Percentiles rank a stretch among this genome's conserved stretches.
Conservation (phyloP, 2,329 filamentous ascomycete species). For the Hypocreales sp. region DNA sequence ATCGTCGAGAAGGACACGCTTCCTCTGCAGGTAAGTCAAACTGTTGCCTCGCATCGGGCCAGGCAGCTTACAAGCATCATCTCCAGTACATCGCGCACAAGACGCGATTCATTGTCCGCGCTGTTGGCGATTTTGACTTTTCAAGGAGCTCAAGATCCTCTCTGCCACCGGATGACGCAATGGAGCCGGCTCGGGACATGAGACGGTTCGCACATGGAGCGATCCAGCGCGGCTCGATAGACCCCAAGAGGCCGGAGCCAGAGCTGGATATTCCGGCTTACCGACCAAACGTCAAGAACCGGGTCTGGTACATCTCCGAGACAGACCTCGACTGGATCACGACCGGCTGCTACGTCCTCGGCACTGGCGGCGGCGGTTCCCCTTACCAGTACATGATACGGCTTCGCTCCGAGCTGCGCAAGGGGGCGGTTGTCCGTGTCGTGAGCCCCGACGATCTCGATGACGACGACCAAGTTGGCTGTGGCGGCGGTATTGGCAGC, state of each 20-base stretch:
- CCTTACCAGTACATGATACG: conserved; percentile 20
- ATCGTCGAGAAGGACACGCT: conserved; percentile 30
- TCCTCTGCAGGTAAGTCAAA: conserved; percentile 19
- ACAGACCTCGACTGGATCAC: conserved; percentile 19
- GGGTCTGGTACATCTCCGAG: conserved; percentile 20
- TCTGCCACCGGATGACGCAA: too few species aligned
- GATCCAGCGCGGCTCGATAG: too few species aligned
- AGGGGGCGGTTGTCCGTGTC: too few species aligned
- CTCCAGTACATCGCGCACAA: conserved; percentile 19
- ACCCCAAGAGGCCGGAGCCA: too few species aligned
- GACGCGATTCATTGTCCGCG: conserved; percentile 17
- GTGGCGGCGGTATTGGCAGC: conserved; percentile 29
- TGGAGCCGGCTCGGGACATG: too few species aligned
- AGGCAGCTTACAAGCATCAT: too few species aligned
- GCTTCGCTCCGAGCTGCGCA: conserved; percentile 20
- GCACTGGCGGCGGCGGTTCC: conserved; percentile 20
- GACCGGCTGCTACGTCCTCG: conserved; percentile 18
- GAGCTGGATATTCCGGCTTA: too few species aligned
- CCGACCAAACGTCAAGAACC: conserved; percentile 13
- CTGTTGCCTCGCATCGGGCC: too few species aligned
- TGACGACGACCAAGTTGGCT: conserved; percentile 22
- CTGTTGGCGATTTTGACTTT: conserved; percentile 17
- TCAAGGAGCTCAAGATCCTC: too few species aligned
- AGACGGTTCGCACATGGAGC: too few species aligned
- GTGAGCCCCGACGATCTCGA: conserved; percentile 19